A percentile compares a stretch with the other conserved stretches of the same genome.
Conservation (phyloP, 2,329 filamentous ascomycete species). For the Hymenoscyphus scutula region DNA sequence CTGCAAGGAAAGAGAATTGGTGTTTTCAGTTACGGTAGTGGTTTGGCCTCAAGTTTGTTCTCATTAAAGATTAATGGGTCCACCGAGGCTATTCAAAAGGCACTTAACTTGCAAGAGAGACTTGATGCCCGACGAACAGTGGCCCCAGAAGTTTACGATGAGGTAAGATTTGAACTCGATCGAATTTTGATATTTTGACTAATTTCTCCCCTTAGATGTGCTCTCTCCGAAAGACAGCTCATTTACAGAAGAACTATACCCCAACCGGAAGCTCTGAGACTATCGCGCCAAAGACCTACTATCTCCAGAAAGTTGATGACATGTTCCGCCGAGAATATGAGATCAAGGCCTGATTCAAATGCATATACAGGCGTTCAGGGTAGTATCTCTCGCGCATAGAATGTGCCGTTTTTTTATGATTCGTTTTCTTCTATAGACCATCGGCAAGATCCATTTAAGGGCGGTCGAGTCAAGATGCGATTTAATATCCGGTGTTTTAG, state of each 20-base stretch:
- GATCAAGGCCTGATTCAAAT: constrained; percentile 61
- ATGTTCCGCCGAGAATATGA: constrained; percentile 82
- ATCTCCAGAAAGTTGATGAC: constrained; percentile 75
- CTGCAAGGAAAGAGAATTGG: constrained; percentile 54
- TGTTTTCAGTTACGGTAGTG: constrained; percentile 69
- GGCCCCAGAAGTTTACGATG: constrained; percentile 69
- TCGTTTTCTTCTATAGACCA: constrained; percentile 20
- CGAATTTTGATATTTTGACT: constrained; percentile 17
- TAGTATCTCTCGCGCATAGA: constrained; percentile 10
- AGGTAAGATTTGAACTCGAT: constrained; percentile 48
- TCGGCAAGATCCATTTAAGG: constrained; percentile 10
- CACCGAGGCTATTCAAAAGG: constrained; percentile 64
- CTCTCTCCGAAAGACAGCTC: constrained; percentile 76
- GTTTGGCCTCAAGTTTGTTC: constrained; percentile 65
- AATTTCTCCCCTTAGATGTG: constrained; percentile 58
- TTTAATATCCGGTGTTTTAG: constrained; percentile 1
- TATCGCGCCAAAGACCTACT: constrained; percentile 68
- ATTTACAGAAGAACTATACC: constrained; percentile 75
- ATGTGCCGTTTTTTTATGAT: constrained; percentile 17
- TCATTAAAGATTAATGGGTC: constrained; percentile 71
- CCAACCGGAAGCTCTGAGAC: constrained; percentile 67
- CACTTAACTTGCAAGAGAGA: constrained; percentile 66
- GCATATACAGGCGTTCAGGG: constrained; percentile 5
- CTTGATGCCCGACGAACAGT: constrained; percentile 65
- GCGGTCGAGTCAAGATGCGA: constrained; percentile 1